These are phyloP conservation scores for Solanum hybrid DNA, from an alignment of 305 asterid genomes.

Conservation along the genomic window DNA sequence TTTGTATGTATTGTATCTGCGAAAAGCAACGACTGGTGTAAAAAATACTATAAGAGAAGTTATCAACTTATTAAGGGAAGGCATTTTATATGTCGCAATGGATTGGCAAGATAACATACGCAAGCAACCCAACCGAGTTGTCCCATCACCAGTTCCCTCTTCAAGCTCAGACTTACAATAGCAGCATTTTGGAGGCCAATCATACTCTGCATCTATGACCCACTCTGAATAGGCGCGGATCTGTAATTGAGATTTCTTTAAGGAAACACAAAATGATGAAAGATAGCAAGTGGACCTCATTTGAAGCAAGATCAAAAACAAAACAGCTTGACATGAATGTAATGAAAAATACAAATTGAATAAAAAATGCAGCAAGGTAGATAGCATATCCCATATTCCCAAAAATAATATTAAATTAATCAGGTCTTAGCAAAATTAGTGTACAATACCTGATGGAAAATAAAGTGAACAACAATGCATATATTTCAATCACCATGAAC, in stretches of 20 bases:
- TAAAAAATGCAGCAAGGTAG: background rate
- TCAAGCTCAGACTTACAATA: conserved; percentile 62
- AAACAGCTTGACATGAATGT: background rate
- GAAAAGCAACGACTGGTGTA: conserved; percentile 1
- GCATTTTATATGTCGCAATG: background rate
- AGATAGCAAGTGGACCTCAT: background rate
- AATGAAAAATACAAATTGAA: background rate
- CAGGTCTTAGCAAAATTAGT: background rate
- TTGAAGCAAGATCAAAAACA: background rate
- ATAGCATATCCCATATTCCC: background rate
- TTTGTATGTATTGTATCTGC: conserved; percentile 72
- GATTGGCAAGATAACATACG: conserved; percentile 50
- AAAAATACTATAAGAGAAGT: background rate
- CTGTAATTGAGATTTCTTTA: conserved; percentile 20
- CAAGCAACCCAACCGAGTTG: conserved; percentile 90
- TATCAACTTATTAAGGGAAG: background rate
- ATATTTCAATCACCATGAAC: background rate
- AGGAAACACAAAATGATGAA: background rate
- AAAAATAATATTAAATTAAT: background rate
- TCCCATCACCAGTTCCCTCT: conserved; percentile 52
- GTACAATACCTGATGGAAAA: background rate
- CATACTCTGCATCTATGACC: conserved; percentile 96
- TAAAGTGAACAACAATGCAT: background rate
- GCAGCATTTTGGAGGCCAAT: conserved; percentile 96
- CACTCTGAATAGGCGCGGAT: conserved; percentile 86